Evolutionary conservation across 106 monocot species (phyloP).

Genomic region (Acanthochlamys bracteata): DNA sequence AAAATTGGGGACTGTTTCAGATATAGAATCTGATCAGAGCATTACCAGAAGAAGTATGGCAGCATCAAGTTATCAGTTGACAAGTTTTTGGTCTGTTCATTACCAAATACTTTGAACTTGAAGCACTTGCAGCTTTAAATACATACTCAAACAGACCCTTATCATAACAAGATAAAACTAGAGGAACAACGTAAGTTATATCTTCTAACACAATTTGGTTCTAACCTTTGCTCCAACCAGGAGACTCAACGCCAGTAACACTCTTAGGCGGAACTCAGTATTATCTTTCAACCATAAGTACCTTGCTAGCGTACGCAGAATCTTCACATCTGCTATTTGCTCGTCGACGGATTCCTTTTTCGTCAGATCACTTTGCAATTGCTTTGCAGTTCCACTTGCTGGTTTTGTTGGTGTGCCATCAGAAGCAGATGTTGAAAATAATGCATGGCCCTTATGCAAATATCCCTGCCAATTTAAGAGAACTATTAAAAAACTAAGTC

Average conservation of each 20-base stretch:
- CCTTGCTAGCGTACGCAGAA: slow-evolving; percentile 60
- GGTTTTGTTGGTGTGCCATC: slow-evolving; percentile 14
- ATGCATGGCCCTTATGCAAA: slow-evolving; percentile 37
- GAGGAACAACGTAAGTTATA: no score
- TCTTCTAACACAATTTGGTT: not conserved
- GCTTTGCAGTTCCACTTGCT: slow-evolving; percentile 25
- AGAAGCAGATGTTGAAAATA: slow-evolving; percentile 58
- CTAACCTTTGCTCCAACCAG: slow-evolving; percentile 90
- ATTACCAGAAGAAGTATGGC: no score
- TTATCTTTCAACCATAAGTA: slow-evolving; percentile 81
- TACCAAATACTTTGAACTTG: no score
- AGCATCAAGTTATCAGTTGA: no score
- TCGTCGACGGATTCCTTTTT: slow-evolving; percentile 40
- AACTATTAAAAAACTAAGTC: no score
- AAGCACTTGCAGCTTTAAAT: no score
- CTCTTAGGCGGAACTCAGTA: slow-evolving; percentile 66
- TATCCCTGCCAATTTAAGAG: slow-evolving; percentile 30
- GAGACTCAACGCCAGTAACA: slow-evolving; percentile 56
- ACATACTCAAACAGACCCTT: no score
- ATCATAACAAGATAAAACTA: no score
- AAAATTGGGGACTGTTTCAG: no score
- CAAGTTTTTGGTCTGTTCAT: no score
- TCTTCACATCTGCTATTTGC: slow-evolving; percentile 56
- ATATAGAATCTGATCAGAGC: no score
- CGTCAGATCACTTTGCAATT: slow-evolving; percentile 22